Base-by-base conservation (phyloP, 2,329 filamentous ascomycete genomes). In the Bipolaris gigantea region DNA sequence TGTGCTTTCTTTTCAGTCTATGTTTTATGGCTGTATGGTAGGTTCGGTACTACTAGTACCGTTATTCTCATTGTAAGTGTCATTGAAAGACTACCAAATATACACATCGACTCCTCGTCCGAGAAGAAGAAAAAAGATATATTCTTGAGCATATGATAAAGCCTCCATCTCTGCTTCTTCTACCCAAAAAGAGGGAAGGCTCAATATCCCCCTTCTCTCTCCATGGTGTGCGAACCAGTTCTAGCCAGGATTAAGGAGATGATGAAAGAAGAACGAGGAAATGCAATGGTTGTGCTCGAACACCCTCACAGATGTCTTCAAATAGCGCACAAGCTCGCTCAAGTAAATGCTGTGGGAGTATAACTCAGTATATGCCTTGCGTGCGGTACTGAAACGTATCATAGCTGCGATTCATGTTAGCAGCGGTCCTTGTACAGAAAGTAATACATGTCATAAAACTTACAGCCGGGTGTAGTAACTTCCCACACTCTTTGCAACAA, bases 371-470 rank as follows among this genome's bases (percentile, higher is more conserved):
- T 75, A 93, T 93, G 63, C 89, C 90, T 76, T 93, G 89, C 33
- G 90, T 92, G 69, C 90, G 85, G 77, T 93, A 93, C 78, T 93
- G 89, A 78, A 92, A 93, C 58, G 89, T 90, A 75, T 92, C 89
- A 69, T 92, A 91, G 75, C 88, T 90, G 57, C 9, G 27, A n/a
- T 30, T 3, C 4, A 27, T 27, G 51, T 68, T 46, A 73, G n/a
- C 34, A n/a, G 23, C 11, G 8, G 2, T 19, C 18, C 16, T 21
- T 6, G 23, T 19, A 5, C 27, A 19, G 11, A n/a, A 38, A 3
- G 25, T 7, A 23, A 15, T 40, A 7, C 21, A 2, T 18, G 8
- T 21, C 15, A 23, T 19, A 33, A 23, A 23, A 72, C 88, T 80
- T 78, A 92, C 86, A 92, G 82, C 78, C 89, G 84, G 71, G 90